These are phyloP conservation scores for Apium graveolens DNA, from an alignment of 129 eudicot genomes.

Conservation along the genomic window DNA sequence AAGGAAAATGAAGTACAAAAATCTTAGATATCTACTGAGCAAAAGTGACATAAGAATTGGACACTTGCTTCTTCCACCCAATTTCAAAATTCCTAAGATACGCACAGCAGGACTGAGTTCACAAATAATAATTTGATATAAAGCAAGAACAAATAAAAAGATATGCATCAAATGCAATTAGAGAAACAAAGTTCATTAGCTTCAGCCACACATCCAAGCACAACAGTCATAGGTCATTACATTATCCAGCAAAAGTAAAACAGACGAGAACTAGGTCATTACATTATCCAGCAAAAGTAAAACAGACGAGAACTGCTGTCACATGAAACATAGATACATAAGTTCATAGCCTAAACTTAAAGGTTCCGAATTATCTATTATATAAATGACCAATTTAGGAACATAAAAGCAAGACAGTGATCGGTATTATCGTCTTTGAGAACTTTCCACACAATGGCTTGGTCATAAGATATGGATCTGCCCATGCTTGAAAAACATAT, in stretches of 20 bases:
- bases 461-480: slow-evolving; percentile 63
- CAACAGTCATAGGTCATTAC: not conserved
- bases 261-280: not conserved
- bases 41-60: not conserved
- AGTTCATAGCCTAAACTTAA: not conserved
- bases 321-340: not conserved
- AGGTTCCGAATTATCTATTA: slow-evolving; percentile 6
- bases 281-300: not conserved
- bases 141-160: not conserved
- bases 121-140: not conserved
- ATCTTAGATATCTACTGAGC: not conserved
- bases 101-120: not conserved
- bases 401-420: slow-evolving; percentile 82
- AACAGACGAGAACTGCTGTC: not conserved
- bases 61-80: no score
- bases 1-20: not conserved
- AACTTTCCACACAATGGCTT: slow-evolving; percentile 88
- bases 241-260: not conserved
- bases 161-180: not conserved
- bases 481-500: slow-evolving; percentile 80
- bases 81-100: not conserved
- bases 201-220: not conserved
- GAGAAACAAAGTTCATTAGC: not conserved
- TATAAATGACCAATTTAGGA: slow-evolving; percentile 83
- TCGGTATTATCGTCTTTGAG: slow-evolving; percentile 54